A percentile compares a stretch with the other conserved stretches of the same genome.
Conservation (phyloP, 2,329 filamentous ascomycete species). For the Talaromyces pinophilus region DNA sequence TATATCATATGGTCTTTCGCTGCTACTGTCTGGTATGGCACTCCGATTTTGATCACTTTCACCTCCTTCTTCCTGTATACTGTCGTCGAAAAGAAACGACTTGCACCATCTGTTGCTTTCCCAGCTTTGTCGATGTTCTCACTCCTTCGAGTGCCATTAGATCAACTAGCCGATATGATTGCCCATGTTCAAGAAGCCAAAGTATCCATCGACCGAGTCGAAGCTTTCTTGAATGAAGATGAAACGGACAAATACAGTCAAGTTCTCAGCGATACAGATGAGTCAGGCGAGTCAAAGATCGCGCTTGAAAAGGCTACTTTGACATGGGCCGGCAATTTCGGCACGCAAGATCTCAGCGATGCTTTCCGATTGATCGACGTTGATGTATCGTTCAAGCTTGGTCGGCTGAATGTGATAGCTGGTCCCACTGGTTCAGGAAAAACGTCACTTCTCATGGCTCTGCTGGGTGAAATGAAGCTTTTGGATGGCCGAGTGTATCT, state of each 20-base stretch:
- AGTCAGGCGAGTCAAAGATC: conserved; percentile 71
- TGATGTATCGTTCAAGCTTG: conserved; percentile 77
- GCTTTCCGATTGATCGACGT: conserved; percentile 82
- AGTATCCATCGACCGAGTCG: conserved; percentile 93
- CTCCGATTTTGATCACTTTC: conserved; percentile 93
- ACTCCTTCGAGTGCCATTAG: conserved; percentile 85
- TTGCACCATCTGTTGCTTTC: conserved; percentile 92
- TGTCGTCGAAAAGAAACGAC: conserved; percentile 79
- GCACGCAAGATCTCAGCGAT: conserved; percentile 56
- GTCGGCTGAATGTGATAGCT: conserved; percentile 86
- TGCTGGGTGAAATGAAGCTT: conserved; percentile 93
- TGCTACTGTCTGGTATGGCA: conserved; percentile 94
- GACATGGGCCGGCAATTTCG: conserved; percentile 73
- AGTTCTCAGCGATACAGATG: conserved; percentile 69
- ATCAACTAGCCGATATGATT: conserved; percentile 97
- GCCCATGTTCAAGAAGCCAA: conserved; percentile 97
- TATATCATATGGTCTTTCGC: conserved; percentile 91
- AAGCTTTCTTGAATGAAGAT: conserved; percentile 88
- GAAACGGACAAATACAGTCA: conserved; percentile 96
- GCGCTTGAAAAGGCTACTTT: conserved; percentile 84
- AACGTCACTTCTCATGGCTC: conserved; percentile 91
- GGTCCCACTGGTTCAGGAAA: conserved; percentile 94
- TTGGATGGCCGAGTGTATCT: conserved; percentile 78
- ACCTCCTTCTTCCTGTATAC: conserved; percentile 95
- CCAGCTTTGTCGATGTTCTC: conserved; percentile 95